Percentiles rank a stretch among this genome's conserved stretches.
phyloP scores from a whole-genome alignment of 2,329 filamentous ascomycete genomes.

The Nothophaeocryptopus gaeumannii region DNA sequence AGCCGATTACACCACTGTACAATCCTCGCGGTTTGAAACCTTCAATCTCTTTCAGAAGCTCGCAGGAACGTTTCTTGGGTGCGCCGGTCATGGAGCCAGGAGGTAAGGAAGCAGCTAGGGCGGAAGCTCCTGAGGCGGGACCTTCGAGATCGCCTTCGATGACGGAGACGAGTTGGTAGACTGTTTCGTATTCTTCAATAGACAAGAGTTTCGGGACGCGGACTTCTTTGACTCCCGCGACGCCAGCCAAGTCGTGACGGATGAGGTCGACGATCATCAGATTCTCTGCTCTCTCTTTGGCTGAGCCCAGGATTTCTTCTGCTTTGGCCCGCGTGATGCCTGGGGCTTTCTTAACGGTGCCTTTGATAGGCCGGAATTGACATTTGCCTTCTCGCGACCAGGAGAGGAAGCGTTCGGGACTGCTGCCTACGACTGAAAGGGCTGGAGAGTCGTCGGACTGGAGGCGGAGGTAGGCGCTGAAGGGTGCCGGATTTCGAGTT shows the following conservation, averaged over 20 bases:
- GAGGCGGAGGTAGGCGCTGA: constrained; percentile 77
- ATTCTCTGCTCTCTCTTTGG: constrained; percentile 93
- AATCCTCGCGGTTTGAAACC: constrained; percentile 62
- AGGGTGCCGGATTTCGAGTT: constrained; percentile 73
- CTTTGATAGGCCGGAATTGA: constrained; percentile 92
- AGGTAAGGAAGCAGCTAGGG: constrained; percentile 73
- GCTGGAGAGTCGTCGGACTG: constrained; percentile 40
- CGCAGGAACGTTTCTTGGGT: constrained; percentile 88
- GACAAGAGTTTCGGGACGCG: constrained; percentile 73
- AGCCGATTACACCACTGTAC: constrained; percentile 87
- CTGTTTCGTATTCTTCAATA: constrained; percentile 86
- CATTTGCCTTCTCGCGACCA: constrained; percentile 61
- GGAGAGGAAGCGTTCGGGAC: constrained; percentile 83
- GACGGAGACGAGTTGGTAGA: constrained; percentile 88
- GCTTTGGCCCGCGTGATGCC: constrained; percentile 70
- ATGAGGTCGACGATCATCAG: constrained; percentile 98
- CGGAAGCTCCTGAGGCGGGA: constrained; percentile 63
- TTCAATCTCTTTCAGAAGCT: constrained; percentile 73
- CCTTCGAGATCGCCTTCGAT: constrained; percentile 66
- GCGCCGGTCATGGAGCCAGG: constrained; percentile 96
- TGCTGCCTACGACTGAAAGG: constrained; percentile 72
- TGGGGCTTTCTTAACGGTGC: constrained; percentile 78
- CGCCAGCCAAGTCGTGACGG: constrained; percentile 86
- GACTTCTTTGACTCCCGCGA: constrained; percentile 56
- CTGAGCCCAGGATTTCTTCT: constrained; percentile 67